These are phyloP conservation scores for Trapa incisa DNA, from an alignment of 345 rosid genomes.

Conservation along the genomic window DNA sequence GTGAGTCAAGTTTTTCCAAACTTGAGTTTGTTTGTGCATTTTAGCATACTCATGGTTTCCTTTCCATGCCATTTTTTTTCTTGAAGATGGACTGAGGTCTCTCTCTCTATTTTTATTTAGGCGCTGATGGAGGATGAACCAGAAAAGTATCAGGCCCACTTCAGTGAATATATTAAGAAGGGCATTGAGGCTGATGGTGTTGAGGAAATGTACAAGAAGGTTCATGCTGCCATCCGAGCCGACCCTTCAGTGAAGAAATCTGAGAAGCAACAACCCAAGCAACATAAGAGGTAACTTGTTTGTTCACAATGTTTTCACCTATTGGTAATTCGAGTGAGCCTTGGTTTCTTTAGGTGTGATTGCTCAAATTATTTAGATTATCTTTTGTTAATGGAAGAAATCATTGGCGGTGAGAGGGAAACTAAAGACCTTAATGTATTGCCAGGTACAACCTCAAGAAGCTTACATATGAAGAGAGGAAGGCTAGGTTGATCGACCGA, in stretches of 20 bases:
- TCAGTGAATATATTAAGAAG: slow-evolving; percentile 44
- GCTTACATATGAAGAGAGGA: slow-evolving; percentile 70
- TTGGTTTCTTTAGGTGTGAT: no score
- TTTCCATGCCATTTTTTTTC: no score
- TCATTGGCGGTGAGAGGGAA: no score
- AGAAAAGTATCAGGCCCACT: slow-evolving; percentile 59
- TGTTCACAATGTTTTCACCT: background rate
- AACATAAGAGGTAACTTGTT: slow-evolving; percentile 46
- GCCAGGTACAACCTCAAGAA: slow-evolving; percentile 72
- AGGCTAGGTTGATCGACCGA: slow-evolving; percentile 60
- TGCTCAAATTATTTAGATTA: no score
- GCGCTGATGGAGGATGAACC: slow-evolving; percentile 49
- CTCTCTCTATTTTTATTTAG: slow-evolving; percentile 11
- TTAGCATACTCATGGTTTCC: no score
- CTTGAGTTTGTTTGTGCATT: no score
- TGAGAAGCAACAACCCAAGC: slow-evolving; percentile 37
- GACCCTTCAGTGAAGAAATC: slow-evolving; percentile 43
- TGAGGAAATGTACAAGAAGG: slow-evolving; percentile 54
- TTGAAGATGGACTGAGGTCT: no score
- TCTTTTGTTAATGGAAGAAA: no score
- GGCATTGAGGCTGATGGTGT: slow-evolving; percentile 46
- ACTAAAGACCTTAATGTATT: background rate
- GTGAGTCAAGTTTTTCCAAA: slow-evolving; percentile 15
- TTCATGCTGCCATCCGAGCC: slow-evolving; percentile 63
- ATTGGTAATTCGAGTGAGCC: no score